Evolutionary conservation across 1,139 yeast genomes (phyloP), one percentile per base, ranked within the genome.

Genomic region (Petasospora fabianii): DNA sequence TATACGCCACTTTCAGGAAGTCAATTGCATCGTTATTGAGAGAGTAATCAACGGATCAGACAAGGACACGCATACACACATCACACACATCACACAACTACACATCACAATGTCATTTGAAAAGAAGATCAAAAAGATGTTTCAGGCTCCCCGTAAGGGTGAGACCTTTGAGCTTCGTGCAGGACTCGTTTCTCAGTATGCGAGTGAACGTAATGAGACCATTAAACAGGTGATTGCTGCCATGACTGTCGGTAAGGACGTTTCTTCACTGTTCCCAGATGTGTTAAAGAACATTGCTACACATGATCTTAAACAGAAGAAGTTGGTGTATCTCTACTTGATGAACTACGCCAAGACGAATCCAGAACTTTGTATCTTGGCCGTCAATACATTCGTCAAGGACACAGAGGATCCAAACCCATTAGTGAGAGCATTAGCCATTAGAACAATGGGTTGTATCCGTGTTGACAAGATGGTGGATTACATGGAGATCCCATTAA

Each of bases 221-320:
- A 94, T 94, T 51, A 96, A 90, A 64, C 73, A 96, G 43, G 96
- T 95, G 18, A 94, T 94, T 56, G 95, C 94, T 43, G 97, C 97
- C 46, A 94, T 94, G 99, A 94, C 98, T 0, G 77, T 90, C 24
- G 98, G 98, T n/a, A 94, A 94, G 60, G 98, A 94, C 62, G 97
- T 94, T 21, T 85, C 96, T 11, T 79, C 95, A 1, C 71, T 94
- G 45, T 94, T 94, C 54, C 98, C 99, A 1, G 97, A 94, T 60
- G 95, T 94, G 24, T 69, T 94, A 61, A 94, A 94, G 66, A 94
- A 94, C 62, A 84, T 94, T 52, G 97, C 98, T 45, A 94, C 98
- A 4, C 94, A 86, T 56, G 99, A 94, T 62, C 70, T 94, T 49
- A 97, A 94, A 53, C 97, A 92, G 65, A 94, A 94, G 74, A 94